Base-by-base conservation (phyloP, 2,329 filamentous ascomycete genomes). In the Aspergillus latus region DNA sequence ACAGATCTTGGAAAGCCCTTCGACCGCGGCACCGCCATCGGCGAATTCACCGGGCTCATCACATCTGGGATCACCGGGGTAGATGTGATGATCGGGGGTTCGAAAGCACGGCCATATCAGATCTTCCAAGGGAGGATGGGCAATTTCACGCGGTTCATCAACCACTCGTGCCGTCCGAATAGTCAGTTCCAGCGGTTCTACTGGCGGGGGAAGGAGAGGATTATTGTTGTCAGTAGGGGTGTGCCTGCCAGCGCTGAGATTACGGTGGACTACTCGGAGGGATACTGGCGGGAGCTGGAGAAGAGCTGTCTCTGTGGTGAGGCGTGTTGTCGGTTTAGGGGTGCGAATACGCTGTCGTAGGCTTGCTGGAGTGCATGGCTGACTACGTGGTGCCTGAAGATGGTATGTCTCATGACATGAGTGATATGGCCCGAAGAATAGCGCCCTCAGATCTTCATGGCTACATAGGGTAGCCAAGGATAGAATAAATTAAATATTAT, bases 121-220 rank as follows among this genome's bases (percentile, higher is more conserved):
- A 84, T 85, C 53, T 85, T 78, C 74, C 82, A 85, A 64, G 82
- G 81, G 0, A 28, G 68, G 70, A 52, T 75, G 78, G 66, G 82
- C 3, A 85, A 85, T 62, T 83, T 81, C 60, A 84, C 82, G 1
- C 74, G 82, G 0, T 85, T 85, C 62, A 78, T 84, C 40, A 85
- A 84, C 44, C 79, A 85, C 62, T 84, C 80, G 44, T 85, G 82
- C 66, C 77, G 78, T 13, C 78, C 82, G 1, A 85, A 85, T 59
- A 78, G 78, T 51, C 82, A 84, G 63, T 84, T 82, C 45, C 77
- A 84, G 61, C 75, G 76, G 8, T 84, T 85, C 64, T 74, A 75
- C n/a, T 84, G 83, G 82, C 63, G 82, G 15, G 79, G 82, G 21
- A 78, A 75, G 4, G 80, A 85, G 67, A 72, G 80, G 10, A 79